Percentiles rank a stretch among this genome's conserved stretches.
phyloP scores from a whole-genome alignment of 768 basidiomycete species.

The Russula sp. region DNA sequence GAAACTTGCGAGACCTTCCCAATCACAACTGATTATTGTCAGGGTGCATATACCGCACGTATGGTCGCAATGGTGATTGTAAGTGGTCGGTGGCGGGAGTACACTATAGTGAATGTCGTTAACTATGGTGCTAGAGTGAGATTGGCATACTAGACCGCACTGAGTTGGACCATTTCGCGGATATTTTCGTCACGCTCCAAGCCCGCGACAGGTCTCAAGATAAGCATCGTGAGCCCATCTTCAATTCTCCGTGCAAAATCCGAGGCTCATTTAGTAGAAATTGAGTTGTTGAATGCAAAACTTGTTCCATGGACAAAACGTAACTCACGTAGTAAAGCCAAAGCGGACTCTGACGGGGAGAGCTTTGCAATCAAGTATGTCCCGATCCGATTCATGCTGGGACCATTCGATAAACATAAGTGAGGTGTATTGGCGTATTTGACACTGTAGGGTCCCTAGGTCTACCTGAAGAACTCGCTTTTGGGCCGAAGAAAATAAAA shows the following conservation, averaged over 20 bases:
- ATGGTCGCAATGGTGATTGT: conserved; percentile 70
- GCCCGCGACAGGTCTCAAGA: conserved; percentile 49
- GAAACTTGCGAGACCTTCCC: neutral
- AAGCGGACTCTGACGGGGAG: conserved; percentile 40
- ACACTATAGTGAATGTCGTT: neutral
- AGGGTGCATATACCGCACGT: conserved; percentile 73
- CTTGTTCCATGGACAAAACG: conserved; percentile 50
- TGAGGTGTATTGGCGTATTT: conserved; percentile 63
- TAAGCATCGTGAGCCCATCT: conserved; percentile 32
- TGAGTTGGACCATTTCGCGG: conserved; percentile 66
- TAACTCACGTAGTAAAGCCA: conserved; percentile 44
- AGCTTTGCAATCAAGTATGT: conserved; percentile 56
- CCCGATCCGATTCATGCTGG: neutral
- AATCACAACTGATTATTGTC: conserved; percentile 8
- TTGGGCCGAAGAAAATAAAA: conserved; percentile 36
- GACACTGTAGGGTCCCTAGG: conserved; percentile 74
- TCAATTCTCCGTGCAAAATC: neutral
- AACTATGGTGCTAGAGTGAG: conserved; percentile 42
- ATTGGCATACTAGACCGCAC: conserved; percentile 64
- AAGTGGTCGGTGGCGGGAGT: conserved; percentile 23
- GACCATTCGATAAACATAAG: conserved; percentile 1
- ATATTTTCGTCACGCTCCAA: conserved; percentile 55
- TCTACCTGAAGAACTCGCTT: conserved; percentile 56
- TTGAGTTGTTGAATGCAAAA: conserved; percentile 33
- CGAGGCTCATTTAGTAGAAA: conserved; percentile 28